These are phyloP conservation scores for Sesbania bispinosa DNA, from an alignment of 306 rosid species.

Conservation along the genomic window DNA sequence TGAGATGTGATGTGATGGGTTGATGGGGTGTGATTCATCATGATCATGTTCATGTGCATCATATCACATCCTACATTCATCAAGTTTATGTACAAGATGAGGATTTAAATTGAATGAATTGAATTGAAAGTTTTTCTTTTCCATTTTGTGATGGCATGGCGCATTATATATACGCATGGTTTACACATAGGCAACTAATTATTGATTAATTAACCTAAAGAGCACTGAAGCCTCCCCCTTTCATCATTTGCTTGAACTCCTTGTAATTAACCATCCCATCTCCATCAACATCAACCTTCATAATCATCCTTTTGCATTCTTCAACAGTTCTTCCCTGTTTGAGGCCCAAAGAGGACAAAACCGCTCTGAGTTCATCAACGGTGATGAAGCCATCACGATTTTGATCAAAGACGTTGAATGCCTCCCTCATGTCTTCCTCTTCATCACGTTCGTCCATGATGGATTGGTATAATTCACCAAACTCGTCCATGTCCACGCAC, in stretches of 20 bases:
- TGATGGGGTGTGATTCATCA: no score
- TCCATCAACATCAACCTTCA: conserved; percentile 84
- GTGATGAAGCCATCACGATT: conserved; percentile 83
- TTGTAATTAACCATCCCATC: conserved; percentile 78
- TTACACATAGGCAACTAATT: neutral
- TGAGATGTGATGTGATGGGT: no score
- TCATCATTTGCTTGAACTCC: conserved; percentile 93
- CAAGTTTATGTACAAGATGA: neutral
- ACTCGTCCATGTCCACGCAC: conserved; percentile 69
- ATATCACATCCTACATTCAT: neutral
- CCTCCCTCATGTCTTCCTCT: conserved; percentile 82
- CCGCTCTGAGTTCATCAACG: conserved; percentile 72
- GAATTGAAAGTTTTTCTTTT: neutral
- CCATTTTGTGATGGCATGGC: neutral
- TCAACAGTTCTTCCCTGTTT: conserved; percentile 76
- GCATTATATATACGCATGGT: neutral
- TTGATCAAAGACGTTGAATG: conserved; percentile 78
- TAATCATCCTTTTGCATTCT: conserved; percentile 84
- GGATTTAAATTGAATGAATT: neutral
- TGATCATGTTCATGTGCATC: neutral
- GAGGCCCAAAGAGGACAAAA: conserved; percentile 67
- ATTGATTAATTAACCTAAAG: no score
- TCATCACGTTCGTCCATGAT: conserved; percentile 62
- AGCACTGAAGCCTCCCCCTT: conserved; percentile 66
- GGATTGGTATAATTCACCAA: conserved; percentile 63